Conservation (phyloP, 768 basidiomycete species). For the Kondoa subrosea region DNA sequence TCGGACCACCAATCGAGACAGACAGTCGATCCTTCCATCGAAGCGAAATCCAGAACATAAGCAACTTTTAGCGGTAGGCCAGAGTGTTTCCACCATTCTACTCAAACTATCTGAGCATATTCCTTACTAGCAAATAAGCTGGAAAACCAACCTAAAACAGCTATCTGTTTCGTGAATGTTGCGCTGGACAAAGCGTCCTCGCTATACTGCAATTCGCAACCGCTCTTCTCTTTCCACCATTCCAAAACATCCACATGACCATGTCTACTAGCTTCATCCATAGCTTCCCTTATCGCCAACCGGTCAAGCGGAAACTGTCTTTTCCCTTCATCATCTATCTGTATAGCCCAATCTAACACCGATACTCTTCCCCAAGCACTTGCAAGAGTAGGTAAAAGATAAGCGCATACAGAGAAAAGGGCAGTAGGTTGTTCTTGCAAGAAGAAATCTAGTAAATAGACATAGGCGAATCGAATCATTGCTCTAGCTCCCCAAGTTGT, state of each 20-base stretch:
- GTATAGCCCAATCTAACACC: constrained; percentile 70
- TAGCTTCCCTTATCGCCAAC: constrained; percentile 40
- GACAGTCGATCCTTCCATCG: constrained; percentile 55
- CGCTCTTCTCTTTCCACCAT: constrained; percentile 56
- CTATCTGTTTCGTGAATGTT: constrained; percentile 57
- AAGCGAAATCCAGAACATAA: constrained; percentile 69
- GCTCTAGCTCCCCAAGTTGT: constrained; percentile 46
- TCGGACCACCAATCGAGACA: constrained; percentile 74
- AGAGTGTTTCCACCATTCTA: constrained; percentile 62
- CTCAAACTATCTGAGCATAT: constrained; percentile 17
- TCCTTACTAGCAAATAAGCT: not conserved
- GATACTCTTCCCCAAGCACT: constrained; percentile 53
- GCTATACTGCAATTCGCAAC: constrained; percentile 50
- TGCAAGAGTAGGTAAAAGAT: constrained; percentile 29
- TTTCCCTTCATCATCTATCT: constrained; percentile 40
- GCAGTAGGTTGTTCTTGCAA: not conserved
- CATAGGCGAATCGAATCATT: constrained; percentile 56
- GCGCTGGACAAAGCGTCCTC: constrained; percentile 65
- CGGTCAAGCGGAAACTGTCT: constrained; percentile 43
- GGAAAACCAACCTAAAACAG: constrained; percentile 33
- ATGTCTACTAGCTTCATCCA: constrained; percentile 61
- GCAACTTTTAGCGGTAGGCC: constrained; percentile 59
- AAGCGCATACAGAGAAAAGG: constrained; percentile 5
- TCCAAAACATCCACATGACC: constrained; percentile 58
- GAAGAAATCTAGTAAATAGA: constrained; percentile 38